These are phyloP conservation scores for Anethum foeniculum DNA, from an alignment of 140 eudicot genomes.

Conservation along the genomic window DNA sequence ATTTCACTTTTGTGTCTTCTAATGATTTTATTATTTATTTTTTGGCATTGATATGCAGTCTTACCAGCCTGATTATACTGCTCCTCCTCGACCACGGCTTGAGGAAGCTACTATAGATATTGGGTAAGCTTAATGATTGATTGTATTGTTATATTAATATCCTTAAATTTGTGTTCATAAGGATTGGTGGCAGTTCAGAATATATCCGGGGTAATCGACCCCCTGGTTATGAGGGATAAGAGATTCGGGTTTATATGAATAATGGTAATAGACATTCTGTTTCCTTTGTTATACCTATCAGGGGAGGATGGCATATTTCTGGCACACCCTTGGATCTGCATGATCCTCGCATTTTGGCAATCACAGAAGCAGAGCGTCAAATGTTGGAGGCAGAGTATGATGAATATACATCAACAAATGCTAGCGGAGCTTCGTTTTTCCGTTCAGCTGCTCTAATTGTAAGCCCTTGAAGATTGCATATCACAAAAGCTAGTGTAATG, in stretches of 20 bases:
- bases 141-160: background rate
- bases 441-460: conserved; percentile 94
- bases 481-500: background rate
- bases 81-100: conserved; percentile 66
- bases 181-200: background rate
- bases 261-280: background rate
- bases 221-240: background rate
- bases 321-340: conserved; percentile 86
- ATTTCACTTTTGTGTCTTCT: background rate
- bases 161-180: background rate
- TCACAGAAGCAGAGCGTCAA: conserved; percentile 93
- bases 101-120: conserved; percentile 88
- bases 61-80: conserved; percentile 82
- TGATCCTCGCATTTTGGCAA: conserved; percentile 92
- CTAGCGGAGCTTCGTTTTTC: conserved; percentile 91
- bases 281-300: conserved; percentile 17
- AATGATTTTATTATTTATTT: background rate
- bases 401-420: conserved; percentile 71
- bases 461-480: conserved; percentile 22
- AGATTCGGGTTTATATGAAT: background rate
- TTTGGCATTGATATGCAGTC: conserved; percentile 28
- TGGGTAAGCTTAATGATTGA: conserved; percentile 43
- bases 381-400: conserved; percentile 87
- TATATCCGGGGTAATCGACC: background rate
- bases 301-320: conserved; percentile 94